These are phyloP conservation scores for Melanomma pulvis-pyrius DNA, from an alignment of 495 filamentous ascomycete species.

Conservation along the genomic window DNA sequence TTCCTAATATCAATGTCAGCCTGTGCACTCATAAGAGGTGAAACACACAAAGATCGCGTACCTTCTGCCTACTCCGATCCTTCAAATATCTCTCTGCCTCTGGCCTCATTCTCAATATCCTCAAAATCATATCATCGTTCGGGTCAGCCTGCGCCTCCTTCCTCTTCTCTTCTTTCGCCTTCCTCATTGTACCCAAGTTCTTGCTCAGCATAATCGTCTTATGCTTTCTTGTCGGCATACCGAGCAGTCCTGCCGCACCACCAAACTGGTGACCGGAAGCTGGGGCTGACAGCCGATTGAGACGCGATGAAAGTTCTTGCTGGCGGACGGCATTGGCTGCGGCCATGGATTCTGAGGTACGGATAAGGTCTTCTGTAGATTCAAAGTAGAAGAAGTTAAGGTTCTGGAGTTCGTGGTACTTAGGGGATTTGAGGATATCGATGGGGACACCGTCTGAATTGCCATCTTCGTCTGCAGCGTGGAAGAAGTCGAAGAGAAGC, in stretches of 20 bases:
- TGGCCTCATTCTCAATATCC: slow-evolving; percentile 93
- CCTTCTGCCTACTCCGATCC: slow-evolving; percentile 86
- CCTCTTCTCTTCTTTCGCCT: slow-evolving; percentile 92
- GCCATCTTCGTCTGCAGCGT: slow-evolving; percentile 85
- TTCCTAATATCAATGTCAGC: slow-evolving; percentile 52
- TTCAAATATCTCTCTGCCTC: slow-evolving; percentile 90
- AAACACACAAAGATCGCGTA: neutral
- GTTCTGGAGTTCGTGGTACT: slow-evolving; percentile 95
- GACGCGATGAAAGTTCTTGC: slow-evolving; percentile 59
- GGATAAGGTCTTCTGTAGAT: slow-evolving; percentile 84
- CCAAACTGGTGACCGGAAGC: slow-evolving; percentile 57
- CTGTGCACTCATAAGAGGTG: neutral
- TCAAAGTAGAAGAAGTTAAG: slow-evolving; percentile 99
- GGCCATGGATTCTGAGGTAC: slow-evolving; percentile 93
- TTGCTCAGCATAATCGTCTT: slow-evolving; percentile 95
- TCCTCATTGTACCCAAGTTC: slow-evolving; percentile 94
- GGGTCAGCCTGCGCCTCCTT: slow-evolving; percentile 95
- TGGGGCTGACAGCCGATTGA: slow-evolving; percentile 74
- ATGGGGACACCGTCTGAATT: slow-evolving; percentile 84
- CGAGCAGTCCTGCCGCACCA: slow-evolving; percentile 67
- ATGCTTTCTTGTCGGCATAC: slow-evolving; percentile 69
- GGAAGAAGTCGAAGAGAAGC: slow-evolving; percentile 91
- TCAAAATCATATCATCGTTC: slow-evolving; percentile 96
- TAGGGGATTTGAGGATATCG: slow-evolving; percentile 90
- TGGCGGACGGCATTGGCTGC: slow-evolving; percentile 79